Evolutionary conservation across 208 protist genomes (phyloP), one percentile per base, ranked within the genome.

Genomic region (Crithidia sp.): DNA sequence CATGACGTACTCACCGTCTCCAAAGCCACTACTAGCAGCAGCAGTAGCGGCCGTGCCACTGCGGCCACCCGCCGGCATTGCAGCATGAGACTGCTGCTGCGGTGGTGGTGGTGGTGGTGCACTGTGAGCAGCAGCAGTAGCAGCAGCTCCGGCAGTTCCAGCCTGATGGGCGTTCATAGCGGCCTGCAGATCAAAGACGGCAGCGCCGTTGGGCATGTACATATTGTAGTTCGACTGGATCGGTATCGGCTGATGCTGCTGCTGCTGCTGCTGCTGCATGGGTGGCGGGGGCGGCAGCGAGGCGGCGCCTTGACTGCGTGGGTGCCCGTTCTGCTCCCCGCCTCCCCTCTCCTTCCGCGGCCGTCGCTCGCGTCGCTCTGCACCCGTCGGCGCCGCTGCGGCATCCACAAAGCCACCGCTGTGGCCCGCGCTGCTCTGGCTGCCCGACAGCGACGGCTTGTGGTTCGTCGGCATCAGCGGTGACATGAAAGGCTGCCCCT

Each of bases 1-100:
- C 53, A 83, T 67, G 10, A 75, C 54, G 47, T 71, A 71, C 47
- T 47, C 58, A 14, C 37, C 54, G 16, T 63, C 74, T 1, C 28
- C 28, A 28, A 28, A 28, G 28, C 28, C 28, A 28, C 28, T 28
- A 28, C 28, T 28, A 28, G 28, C 28, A 28, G 28, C 28, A 28
- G 28, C 28, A 1, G 28, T 1, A 28, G 28, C 28, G 28, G 1
- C 28, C 28, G 28, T 28, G 28, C 28, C 28, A 28, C 28, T 28
- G 28, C 28, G 28, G 28, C 28, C 28, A 28, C 28, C 28, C 28
- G 28, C 28, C 28, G 28, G 28, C 28, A 28, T 28, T 28, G 28
- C 28, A 28, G 28, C 28, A 1, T 28, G 28, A 28, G 28, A 28
- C 28, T 28, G 28, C 28, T 28, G 28, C 28, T 28, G 28, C 28